phyloP scores from a whole-genome alignment of 768 basidiomycete genomes.

The Suillus subaureus region DNA sequence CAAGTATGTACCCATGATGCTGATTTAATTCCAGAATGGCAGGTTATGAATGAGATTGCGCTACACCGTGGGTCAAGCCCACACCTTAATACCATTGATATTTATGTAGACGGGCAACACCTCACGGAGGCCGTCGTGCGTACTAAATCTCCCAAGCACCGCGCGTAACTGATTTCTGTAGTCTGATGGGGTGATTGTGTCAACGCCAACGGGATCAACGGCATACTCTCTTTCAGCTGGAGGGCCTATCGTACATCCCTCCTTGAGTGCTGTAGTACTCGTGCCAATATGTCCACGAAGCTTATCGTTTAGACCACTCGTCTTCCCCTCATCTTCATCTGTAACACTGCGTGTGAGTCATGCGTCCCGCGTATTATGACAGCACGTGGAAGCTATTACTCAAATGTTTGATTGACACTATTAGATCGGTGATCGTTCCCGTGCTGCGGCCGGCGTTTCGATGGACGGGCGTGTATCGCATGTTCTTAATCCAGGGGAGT shows the following conservation, averaged over 20 bases:
- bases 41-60: constrained; percentile 97
- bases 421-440: constrained; percentile 83
- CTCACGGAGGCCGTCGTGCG: constrained; percentile 93
- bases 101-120: constrained; percentile 92
- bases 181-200: constrained; percentile 94
- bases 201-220: constrained; percentile 95
- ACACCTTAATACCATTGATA: constrained; percentile 91
- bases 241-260: constrained; percentile 95
- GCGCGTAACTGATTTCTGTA: constrained; percentile 34
- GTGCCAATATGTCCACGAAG: constrained; percentile 97
- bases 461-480: constrained; percentile 92
- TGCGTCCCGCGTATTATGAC: background rate
- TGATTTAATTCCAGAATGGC: constrained; percentile 64
- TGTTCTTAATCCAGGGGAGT: constrained; percentile 81
- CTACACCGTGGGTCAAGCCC: constrained; percentile 91
- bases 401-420: constrained; percentile 4
- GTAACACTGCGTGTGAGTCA: constrained; percentile 69
- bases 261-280: constrained; percentile 83
- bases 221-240: constrained; percentile 96
- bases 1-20: background rate
- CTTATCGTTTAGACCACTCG: constrained; percentile 87
- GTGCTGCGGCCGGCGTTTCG: constrained; percentile 86
- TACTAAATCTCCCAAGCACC: constrained; percentile 23
- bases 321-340: constrained; percentile 82
- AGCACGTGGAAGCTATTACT: constrained; percentile 9